Evolutionary conservation across 768 basidiomycete species (phyloP).

Genomic region (Phanerochaete sordida): DNA sequence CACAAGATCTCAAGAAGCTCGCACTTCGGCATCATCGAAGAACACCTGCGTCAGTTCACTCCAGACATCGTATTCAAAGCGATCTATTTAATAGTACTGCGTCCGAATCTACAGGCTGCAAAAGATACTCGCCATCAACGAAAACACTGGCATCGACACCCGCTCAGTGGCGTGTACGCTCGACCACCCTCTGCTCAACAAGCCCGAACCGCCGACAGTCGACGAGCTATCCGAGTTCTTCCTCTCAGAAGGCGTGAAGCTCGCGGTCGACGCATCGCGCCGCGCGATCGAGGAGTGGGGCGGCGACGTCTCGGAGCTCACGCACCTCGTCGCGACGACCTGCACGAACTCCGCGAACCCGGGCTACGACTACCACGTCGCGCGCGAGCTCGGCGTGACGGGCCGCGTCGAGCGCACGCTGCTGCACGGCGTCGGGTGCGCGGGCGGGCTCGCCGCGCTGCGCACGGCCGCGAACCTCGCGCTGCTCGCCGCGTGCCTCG

Average conservation of each 20-base stretch:
- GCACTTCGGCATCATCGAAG: slow-evolving; percentile 1
- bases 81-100: background rate
- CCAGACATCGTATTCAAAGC: background rate
- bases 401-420: slow-evolving; percentile 6
- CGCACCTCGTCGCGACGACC: slow-evolving; percentile 9
- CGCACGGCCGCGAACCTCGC: slow-evolving; percentile 4
- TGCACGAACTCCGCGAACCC: slow-evolving; percentile 9
- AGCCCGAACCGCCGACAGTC: slow-evolving; percentile 6
- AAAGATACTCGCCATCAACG: slow-evolving; percentile 10
- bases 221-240: slow-evolving; percentile 7
- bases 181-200: slow-evolving; percentile 6
- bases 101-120: background rate
- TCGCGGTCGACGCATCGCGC: slow-evolving; percentile 5
- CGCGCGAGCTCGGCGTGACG: slow-evolving; percentile 5
- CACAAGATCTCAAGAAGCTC: slow-evolving; percentile 2
- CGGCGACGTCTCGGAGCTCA: slow-evolving; percentile 9
- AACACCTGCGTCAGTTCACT: slow-evolving; percentile 5
- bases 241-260: slow-evolving; percentile 6
- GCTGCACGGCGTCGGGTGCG: slow-evolving; percentile 2
- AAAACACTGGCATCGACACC: slow-evolving; percentile 10
- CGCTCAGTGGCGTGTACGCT: slow-evolving; percentile 2
- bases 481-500: background rate
- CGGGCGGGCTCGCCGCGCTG: background rate
- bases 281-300: slow-evolving; percentile 10
- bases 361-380: slow-evolving; percentile 11